These are phyloP conservation scores for Colletotrichum abscissum DNA, from an alignment of 2,329 filamentous ascomycete species.

Conservation along the genomic window DNA sequence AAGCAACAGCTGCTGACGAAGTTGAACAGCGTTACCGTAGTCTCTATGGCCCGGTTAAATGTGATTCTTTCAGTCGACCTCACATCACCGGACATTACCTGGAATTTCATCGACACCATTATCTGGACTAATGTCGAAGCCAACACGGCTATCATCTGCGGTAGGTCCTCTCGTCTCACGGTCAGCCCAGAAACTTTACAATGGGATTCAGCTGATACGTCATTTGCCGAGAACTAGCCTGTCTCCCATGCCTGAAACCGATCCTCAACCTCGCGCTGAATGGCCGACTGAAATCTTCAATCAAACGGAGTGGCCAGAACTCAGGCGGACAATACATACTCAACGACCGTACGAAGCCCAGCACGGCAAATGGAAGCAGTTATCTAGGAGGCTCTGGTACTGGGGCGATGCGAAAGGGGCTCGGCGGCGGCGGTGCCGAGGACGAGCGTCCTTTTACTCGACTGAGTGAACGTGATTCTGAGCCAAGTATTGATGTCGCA, in stretches of 20 bases:
- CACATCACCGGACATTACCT: constrained; percentile 39
- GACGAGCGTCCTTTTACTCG: not conserved
- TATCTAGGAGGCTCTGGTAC: not conserved
- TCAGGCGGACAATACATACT: not conserved
- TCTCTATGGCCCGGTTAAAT: constrained; percentile 36
- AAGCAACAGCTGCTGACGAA: not conserved
- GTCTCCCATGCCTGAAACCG: not conserved
- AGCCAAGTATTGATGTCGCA: not conserved
- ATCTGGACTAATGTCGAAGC: constrained; percentile 41
- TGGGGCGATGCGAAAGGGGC: not conserved
- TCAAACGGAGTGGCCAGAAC: not conserved
- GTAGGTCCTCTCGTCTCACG: constrained; percentile 15
- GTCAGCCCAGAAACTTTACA: too few species aligned
- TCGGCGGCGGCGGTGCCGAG: not conserved
- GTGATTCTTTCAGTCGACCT: constrained; percentile 34
- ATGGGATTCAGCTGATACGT: too few species aligned
- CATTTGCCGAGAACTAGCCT: not conserved
- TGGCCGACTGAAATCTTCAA: not conserved
- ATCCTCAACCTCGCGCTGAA: not conserved
- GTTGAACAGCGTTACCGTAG: constrained; percentile 29
- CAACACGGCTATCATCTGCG: constrained; percentile 41
- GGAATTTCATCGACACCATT: constrained; percentile 39
- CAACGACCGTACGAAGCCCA: not conserved
- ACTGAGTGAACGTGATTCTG: not conserved
- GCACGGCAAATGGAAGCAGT: not conserved